Conservation (phyloP, 2,329 filamentous ascomycete genomes). For the Nigrospora osmanthi region DNA sequence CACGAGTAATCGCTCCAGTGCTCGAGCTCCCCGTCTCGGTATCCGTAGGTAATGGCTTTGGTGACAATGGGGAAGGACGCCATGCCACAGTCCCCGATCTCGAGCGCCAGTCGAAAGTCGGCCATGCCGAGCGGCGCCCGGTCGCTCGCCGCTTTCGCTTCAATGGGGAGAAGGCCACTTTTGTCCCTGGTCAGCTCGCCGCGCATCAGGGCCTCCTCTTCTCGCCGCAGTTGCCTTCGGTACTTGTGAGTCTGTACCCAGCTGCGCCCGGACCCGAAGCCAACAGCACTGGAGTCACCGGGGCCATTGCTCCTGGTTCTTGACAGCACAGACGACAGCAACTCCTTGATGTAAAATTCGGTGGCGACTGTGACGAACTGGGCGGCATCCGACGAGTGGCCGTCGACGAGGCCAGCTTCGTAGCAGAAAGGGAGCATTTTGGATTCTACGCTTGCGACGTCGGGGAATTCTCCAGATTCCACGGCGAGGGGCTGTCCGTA, state of each 20-base stretch:
- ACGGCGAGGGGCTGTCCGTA: conserved; percentile 56
- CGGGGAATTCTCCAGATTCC: conserved; percentile 64
- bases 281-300: conserved; percentile 52
- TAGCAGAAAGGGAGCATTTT: conserved; percentile 64
- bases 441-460: conserved; percentile 52
- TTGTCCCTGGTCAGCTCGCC: conserved; percentile 70
- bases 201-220: conserved; percentile 66
- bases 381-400: conserved; percentile 52
- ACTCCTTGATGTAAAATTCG: conserved; percentile 60
- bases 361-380: conserved; percentile 58
- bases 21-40: conserved; percentile 70
- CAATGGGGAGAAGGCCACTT: conserved; percentile 70
- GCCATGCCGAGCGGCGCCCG: conserved; percentile 67
- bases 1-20: conserved; percentile 54
- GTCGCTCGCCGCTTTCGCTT: conserved; percentile 67
- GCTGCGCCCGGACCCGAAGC: conserved; percentile 55
- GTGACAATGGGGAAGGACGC: conserved; percentile 70
- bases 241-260: conserved; percentile 79
- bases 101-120: conserved; percentile 69
- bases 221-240: conserved; percentile 62
- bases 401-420: conserved; percentile 52
- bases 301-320: conserved; percentile 59
- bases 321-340: conserved; percentile 54
- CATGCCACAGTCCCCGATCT: conserved; percentile 68
- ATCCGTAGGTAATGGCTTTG: conserved; percentile 61